Evolutionary conservation across 2,329 filamentous ascomycete genomes (phyloP).

Genomic region (Spiromastix sp.): DNA sequence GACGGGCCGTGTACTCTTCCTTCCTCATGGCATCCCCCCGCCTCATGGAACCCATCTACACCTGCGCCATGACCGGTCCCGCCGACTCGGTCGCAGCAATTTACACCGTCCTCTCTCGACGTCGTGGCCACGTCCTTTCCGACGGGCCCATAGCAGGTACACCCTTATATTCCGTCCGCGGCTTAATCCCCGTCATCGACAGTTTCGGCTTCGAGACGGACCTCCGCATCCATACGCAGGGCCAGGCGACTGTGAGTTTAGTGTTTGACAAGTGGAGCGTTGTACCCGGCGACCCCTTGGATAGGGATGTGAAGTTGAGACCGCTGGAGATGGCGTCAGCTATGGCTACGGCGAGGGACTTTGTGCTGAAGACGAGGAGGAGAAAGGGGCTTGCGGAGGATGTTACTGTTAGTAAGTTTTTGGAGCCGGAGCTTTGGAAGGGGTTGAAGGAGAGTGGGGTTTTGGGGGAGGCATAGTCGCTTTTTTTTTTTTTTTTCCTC

Average conservation of each 20-base stretch:
- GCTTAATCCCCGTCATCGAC: slow-evolving; percentile 90
- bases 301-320: slow-evolving; percentile 70
- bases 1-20: slow-evolving; percentile 85
- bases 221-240: slow-evolving; percentile 88
- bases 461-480: slow-evolving; percentile 47
- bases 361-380: slow-evolving; percentile 88
- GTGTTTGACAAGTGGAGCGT: slow-evolving; percentile 96
- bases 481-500: neutral
- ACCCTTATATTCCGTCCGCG: slow-evolving; percentile 82
- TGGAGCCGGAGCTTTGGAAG: slow-evolving; percentile 88
- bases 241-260: slow-evolving; percentile 77
- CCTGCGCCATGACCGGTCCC: slow-evolving; percentile 83
- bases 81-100: slow-evolving; percentile 79
- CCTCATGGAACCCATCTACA: slow-evolving; percentile 93
- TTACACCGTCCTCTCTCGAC: slow-evolving; percentile 82
- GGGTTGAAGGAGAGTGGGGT: slow-evolving; percentile 81
- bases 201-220: slow-evolving; percentile 98
- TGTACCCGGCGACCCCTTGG: slow-evolving; percentile 88
- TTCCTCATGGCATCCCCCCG: slow-evolving; percentile 96
- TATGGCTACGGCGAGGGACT: slow-evolving; percentile 86
- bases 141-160: slow-evolving; percentile 92
- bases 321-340: slow-evolving; percentile 80
- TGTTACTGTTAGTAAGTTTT: slow-evolving; percentile 88
- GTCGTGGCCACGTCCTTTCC: slow-evolving; percentile 85
- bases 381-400: slow-evolving; percentile 93